Evolutionary conservation across 1,284 basidiomycete genomes (phyloP), one percentile per base, ranked within the genome.

Genomic region (Cerrena zonata): DNA sequence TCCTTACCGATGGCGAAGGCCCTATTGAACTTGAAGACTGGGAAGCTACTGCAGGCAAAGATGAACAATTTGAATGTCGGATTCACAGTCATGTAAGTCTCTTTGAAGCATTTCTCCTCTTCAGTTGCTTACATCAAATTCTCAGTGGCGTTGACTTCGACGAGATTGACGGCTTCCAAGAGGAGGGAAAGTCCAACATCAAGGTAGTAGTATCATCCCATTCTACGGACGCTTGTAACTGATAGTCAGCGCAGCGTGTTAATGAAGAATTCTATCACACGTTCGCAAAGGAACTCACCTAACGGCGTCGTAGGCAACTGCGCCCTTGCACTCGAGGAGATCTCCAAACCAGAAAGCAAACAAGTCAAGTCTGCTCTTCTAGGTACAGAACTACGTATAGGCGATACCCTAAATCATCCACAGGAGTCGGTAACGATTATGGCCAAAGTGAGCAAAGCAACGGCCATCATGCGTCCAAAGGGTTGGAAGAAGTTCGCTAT

Each of bases 381-480:
- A 60, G 72, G 71, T 10, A 88, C 79, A 30, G 73, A 79, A 5
- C 74, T 96, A 2, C 81, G 84, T 25, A 75, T 96, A 21, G 93
- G 93, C 1, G 86, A 92, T 53, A 68, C 77, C 4, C 80, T 84
- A 5, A 71, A 75, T 1, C 72, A 79, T 30, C 69, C 79, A 2
- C 80, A 82, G 2, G 81, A 90, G 61, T 84, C 89, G 0, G 70
- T 96, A 44, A 82, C 84, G 60, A 79, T 98, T 50, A 69, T 74
- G 1, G 77, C 97, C 60, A 86, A 85, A 61, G 78, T 85, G 36
- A 87, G 83, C 61, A 98, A 98, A 69, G 89, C 86, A 54, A 94
- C 92, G 0, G 81, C 87, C 24, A 64, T 83, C 26, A 79, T 79
- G 2, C 74, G 82, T 18, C 85, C 91, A 0, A 86, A 89, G 52